phyloP scores from a whole-genome alignment of 176 grass and related monocot genomes.

The Lolium multiflorum region DNA sequence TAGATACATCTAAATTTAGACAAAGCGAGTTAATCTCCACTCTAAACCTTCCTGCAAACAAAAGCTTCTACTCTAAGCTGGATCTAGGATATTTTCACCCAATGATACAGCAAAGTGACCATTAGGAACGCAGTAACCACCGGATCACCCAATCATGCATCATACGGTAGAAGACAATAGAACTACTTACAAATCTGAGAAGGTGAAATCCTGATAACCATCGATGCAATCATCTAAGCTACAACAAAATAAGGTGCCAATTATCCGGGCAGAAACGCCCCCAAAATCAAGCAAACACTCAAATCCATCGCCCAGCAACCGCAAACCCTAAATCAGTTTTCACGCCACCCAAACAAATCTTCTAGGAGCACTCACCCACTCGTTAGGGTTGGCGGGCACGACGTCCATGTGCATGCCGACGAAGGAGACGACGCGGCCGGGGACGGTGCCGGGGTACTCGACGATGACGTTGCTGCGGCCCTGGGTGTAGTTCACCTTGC shows the following conservation, averaged over 20 bases:
- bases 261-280: conserved; percentile 1
- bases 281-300: conserved; percentile 28
- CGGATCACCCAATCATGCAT: conserved; percentile 29
- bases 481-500: conserved; percentile 59
- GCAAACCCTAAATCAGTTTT: not conserved
- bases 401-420: conserved; percentile 99
- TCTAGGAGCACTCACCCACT: conserved; percentile 60
- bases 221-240: not conserved
- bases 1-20: too few species aligned
- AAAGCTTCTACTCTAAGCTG: not conserved
- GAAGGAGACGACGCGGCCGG: conserved; percentile 69
- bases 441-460: conserved; percentile 81
- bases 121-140: not conserved
- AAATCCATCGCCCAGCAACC: not conserved
- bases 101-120: not conserved
- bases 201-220: not conserved
- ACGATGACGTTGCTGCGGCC: conserved; percentile 89
- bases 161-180: not conserved
- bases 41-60: not conserved
- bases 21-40: not conserved
- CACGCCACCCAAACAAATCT: not conserved
- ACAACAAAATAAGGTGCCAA: not conserved
- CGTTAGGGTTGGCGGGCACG: conserved; percentile 72
- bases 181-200: not conserved
- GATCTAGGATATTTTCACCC: not conserved